Conservation (phyloP, 768 basidiomycete genomes). For the Amanita jacksonii region DNA sequence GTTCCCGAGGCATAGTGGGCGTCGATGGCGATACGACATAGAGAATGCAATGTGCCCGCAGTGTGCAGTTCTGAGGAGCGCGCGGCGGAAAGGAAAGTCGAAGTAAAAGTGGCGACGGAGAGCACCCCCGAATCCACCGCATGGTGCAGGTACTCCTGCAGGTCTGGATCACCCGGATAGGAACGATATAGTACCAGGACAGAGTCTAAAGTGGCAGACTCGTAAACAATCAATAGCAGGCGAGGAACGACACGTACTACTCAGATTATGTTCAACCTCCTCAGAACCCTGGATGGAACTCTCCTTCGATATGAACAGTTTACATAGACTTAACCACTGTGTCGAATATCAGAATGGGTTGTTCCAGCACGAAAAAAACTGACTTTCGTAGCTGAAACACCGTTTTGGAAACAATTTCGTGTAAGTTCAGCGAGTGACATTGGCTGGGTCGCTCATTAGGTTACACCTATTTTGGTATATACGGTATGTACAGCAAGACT, state of each 20-base stretch:
- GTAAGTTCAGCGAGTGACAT: slow-evolving; percentile 69
- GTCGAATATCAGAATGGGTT: slow-evolving; percentile 1
- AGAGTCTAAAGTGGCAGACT: slow-evolving; percentile 42
- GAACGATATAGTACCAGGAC: slow-evolving; percentile 56
- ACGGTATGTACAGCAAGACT: background rate
- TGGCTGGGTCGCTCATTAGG: background rate
- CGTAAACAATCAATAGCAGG: background rate
- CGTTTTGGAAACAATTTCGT: slow-evolving; percentile 65
- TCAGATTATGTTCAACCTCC: slow-evolving; percentile 45
- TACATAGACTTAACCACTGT: slow-evolving; percentile 64
- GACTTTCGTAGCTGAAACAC: slow-evolving; percentile 56
- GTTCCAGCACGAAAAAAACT: background rate
- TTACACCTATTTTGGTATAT: slow-evolving; percentile 1
- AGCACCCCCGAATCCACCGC: slow-evolving; percentile 50
- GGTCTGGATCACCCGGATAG: slow-evolving; percentile 59
- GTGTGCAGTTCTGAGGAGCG: slow-evolving; percentile 56
- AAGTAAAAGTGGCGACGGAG: slow-evolving; percentile 48
- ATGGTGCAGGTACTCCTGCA: slow-evolving; percentile 55
- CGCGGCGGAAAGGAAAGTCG: slow-evolving; percentile 59
- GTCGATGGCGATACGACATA: slow-evolving; percentile 59
- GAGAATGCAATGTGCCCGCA: slow-evolving; percentile 56
- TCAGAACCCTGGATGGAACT: slow-evolving; percentile 27
- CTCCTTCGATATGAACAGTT: slow-evolving; percentile 47
- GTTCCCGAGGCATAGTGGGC: slow-evolving; percentile 51
- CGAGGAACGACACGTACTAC: slow-evolving; percentile 35